phyloP scores from a whole-genome alignment of 1,284 basidiomycete genomes.

The Heterobasidion parviporum region DNA sequence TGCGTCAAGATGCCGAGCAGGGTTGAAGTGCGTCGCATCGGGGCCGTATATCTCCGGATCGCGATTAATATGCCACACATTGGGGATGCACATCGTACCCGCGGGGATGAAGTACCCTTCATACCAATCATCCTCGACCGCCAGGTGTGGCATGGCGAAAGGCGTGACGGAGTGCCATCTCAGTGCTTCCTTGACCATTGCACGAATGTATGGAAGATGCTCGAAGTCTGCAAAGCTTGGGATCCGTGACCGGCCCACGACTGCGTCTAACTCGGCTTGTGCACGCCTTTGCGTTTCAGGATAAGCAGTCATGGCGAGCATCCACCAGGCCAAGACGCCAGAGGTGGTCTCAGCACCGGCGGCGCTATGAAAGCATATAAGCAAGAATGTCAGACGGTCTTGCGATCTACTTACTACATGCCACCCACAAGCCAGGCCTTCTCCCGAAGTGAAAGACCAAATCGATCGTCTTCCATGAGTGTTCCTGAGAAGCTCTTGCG shows the following conservation, averaged over 20 bases:
- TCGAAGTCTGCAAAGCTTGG: constrained; percentile 22
- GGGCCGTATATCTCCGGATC: constrained; percentile 14
- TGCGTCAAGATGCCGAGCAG: constrained; percentile 14
- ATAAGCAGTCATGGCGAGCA: constrained; percentile 21
- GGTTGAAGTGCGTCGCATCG: constrained; percentile 14
- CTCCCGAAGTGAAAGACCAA: constrained; percentile 9
- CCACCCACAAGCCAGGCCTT: constrained; percentile 14
- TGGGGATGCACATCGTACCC: constrained; percentile 15
- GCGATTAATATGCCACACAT: constrained; percentile 13
- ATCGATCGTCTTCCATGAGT: constrained; percentile 10
- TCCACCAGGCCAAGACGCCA: constrained; percentile 15
- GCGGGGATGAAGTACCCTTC: constrained; percentile 18
- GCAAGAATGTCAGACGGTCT: not conserved
- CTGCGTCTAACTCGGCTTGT: constrained; percentile 22
- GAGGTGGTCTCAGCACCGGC: constrained; percentile 15
- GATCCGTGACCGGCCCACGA: constrained; percentile 20
- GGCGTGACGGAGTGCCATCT: constrained; percentile 19
- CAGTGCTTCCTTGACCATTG: constrained; percentile 22
- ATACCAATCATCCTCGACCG: constrained; percentile 17
- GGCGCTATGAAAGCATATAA: constrained; percentile 5
- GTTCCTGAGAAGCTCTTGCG: constrained; percentile 9
- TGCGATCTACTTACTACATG: constrained; percentile 10
- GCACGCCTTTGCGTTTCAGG: constrained; percentile 20
- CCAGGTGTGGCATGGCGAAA: constrained; percentile 14
- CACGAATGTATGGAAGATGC: constrained; percentile 20